These are phyloP conservation scores for Tricholoma saponaceum DNA, from an alignment of 768 basidiomycete genomes.

Conservation along the genomic window DNA sequence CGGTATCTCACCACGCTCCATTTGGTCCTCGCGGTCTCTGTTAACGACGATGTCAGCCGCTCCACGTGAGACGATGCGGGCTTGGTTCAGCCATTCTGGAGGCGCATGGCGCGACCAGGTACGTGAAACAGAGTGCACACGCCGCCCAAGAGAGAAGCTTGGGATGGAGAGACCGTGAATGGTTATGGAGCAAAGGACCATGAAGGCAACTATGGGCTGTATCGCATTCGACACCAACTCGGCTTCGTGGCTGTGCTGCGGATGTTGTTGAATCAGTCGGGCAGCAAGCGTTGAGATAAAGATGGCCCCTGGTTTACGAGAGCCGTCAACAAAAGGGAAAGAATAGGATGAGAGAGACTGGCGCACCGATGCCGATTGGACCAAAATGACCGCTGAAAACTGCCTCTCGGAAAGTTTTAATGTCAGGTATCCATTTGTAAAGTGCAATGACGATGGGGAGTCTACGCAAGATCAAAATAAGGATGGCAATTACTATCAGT, in stretches of 20 bases:
- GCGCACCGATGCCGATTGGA: conserved; percentile 72
- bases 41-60: conserved; percentile 80
- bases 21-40: conserved; percentile 52
- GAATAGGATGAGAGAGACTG: background rate
- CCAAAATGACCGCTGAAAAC: conserved; percentile 96
- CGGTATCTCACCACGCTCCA: conserved; percentile 34
- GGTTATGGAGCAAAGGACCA: conserved; percentile 89
- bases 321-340: background rate
- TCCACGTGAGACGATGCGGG: conserved; percentile 62
- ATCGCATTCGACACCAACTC: conserved; percentile 70
- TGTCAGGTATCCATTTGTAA: conserved; percentile 93
- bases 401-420: conserved; percentile 92
- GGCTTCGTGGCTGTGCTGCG: conserved; percentile 50
- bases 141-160: conserved; percentile 85
- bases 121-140: conserved; percentile 86
- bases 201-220: conserved; percentile 91
- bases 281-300: conserved; percentile 89
- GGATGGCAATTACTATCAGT: conserved; percentile 76
- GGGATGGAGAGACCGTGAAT: conserved; percentile 92
- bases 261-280: conserved; percentile 43
- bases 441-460: conserved; percentile 80
- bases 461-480: conserved; percentile 78
- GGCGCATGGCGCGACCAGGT: conserved; percentile 83
- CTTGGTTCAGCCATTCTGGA: conserved; percentile 85
- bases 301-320: conserved; percentile 59